These are phyloP conservation scores for Populus simonii DNA, from an alignment of 345 rosid genomes.

Conservation along the genomic window DNA sequence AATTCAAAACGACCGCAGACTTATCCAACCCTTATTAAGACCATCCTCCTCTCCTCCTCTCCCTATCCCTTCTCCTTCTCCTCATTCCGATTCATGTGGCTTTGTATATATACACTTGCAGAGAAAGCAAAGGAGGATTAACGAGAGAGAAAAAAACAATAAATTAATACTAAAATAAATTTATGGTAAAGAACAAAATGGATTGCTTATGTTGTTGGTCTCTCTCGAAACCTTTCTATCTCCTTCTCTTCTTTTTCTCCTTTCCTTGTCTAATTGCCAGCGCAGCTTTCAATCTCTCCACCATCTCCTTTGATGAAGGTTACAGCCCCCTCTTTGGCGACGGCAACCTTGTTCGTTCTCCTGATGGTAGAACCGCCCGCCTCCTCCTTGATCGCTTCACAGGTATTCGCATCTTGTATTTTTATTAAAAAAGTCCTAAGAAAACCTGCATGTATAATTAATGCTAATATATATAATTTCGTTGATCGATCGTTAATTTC, in stretches of 20 bases:
- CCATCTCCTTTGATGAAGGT: constrained; percentile 72
- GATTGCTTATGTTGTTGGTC: background rate
- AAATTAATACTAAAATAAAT: background rate
- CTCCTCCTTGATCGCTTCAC: constrained; percentile 82
- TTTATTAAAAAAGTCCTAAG: background rate
- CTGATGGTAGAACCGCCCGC: constrained; percentile 65
- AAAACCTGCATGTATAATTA: background rate
- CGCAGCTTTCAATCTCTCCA: constrained; percentile 45
- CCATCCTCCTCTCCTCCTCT: background rate
- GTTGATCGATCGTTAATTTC: background rate
- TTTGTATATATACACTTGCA: background rate
- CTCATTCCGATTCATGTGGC: background rate
- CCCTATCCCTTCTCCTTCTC: background rate
- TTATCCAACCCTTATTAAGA: background rate
- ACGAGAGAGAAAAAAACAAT: background rate
- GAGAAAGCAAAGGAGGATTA: background rate
- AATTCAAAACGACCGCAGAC: background rate
- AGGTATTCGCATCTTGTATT: constrained; percentile 32
- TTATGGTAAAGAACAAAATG: background rate
- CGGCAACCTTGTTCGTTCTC: constrained; percentile 70
- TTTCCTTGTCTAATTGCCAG: background rate
- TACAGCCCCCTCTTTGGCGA: constrained; percentile 85
- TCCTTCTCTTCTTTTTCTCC: background rate
- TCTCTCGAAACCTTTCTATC: background rate
- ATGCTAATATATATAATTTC: background rate